Base-by-base conservation (phyloP, 345 rosid species). In the Eucalyptus decipiens region DNA sequence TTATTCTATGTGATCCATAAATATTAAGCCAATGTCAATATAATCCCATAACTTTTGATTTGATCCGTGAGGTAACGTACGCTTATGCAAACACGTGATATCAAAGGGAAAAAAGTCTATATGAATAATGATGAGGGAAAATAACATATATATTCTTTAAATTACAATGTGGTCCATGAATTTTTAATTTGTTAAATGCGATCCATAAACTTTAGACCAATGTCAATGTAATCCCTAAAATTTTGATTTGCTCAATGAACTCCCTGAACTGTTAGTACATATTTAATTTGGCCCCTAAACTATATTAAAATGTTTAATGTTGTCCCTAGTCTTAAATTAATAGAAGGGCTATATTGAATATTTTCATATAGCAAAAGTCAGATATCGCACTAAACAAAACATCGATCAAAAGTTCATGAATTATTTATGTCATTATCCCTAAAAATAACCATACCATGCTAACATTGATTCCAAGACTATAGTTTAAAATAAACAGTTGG, bases 241-340 rank as follows among this genome's bases (percentile, higher is more conserved):
- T 52, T 52, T 52, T 52, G 58, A 21, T 60, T 60, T 60, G 4
- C 15, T 60, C n/a, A 0, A 60, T 26, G 1, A 5, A 12, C n/a
- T 26, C 7, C 32, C 0, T 0, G 2, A 26, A 26, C 1, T 26
- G 14, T 62, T 62, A 12, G 17, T 62, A 62, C 0, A 30, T 62
- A 13, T 30, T 62, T 30, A 30, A 6, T 62, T 28, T 62, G n/a
- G 16, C n/a, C 2, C 34, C 0, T 6, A 28, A 16, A 13, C 4
- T 62, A 30, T 12, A 62, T 62, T 14, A 30, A 62, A 28, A 3
- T 58, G 6, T 62, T 62, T 6, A 3, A 62, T 62, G 17, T 30
- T 30, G 9, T 62, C 17, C 8, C 2, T 62, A 7, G n/a, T 28
- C 32, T 62, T 62, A 30, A 28, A 60, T 60, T 12, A 28, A 62